Evolutionary conservation across 2,329 filamentous ascomycete genomes (phyloP).

Genomic region (Colletotrichum lindemuthianum): DNA sequence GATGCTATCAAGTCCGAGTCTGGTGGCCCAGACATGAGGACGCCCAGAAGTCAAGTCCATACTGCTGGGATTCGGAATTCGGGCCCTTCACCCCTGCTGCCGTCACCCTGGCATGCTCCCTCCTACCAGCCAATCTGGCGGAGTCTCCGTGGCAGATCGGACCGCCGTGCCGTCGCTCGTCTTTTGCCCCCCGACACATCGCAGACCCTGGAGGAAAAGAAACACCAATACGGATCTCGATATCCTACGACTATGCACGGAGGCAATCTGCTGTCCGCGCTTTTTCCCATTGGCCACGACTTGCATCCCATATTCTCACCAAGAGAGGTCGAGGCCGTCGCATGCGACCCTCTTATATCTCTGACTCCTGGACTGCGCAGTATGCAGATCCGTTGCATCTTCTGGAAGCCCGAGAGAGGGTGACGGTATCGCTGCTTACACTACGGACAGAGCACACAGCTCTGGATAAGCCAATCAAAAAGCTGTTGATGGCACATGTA

Average conservation of each 20-base stretch:
- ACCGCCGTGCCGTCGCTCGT: slow-evolving; percentile 21
- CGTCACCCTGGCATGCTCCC: slow-evolving; percentile 12
- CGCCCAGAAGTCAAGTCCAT: slow-evolving; percentile 8
- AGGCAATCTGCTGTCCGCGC: slow-evolving; percentile 18
- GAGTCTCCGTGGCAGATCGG: slow-evolving; percentile 9
- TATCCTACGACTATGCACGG: slow-evolving; percentile 1
- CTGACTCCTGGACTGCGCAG: slow-evolving; percentile 4
- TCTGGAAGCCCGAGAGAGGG: slow-evolving; percentile 2
- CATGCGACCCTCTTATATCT: slow-evolving; percentile 26
- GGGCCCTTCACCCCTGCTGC: slow-evolving; percentile 7
- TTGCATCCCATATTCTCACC: neutral
- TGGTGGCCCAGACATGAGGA: neutral
- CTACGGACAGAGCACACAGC: neutral
- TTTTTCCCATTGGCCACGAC: slow-evolving; percentile 14
- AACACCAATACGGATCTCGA: slow-evolving; percentile 12
- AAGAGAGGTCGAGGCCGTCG: slow-evolving; percentile 2
- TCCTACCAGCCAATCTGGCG: slow-evolving; percentile 28
- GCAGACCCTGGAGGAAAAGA: neutral
- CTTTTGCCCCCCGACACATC: neutral
- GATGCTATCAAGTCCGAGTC: too few species aligned
- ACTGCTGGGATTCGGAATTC: slow-evolving; percentile 27
- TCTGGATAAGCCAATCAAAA: neutral
- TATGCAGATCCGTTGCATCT: slow-evolving; percentile 11
- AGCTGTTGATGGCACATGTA: too few species aligned
- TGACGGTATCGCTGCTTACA: neutral